Base-by-base conservation (phyloP, 306 rosid species). In the Pyrus bretschneideri region DNA sequence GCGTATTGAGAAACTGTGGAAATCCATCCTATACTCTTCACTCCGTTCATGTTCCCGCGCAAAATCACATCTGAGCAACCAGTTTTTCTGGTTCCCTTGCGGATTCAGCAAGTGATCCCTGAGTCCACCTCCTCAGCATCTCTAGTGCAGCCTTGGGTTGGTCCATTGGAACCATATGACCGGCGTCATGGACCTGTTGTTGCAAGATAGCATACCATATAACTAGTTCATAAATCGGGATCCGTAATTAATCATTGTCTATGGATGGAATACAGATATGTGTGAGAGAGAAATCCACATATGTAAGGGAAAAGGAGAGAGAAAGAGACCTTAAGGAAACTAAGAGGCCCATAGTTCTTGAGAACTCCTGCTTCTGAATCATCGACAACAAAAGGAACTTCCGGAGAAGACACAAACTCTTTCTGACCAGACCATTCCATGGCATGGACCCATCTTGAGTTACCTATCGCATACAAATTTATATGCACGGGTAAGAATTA, bases 91-190 rank as follows among this genome's bases (percentile, higher is more conserved):
- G 38, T 49, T 84, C 82, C 51, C 66, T 73, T 54, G 71, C 83
- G 42, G 81, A 70, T 65, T 81, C 81, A 25, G 88, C 81, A 73
- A 95, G 96, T 58, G 83, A 75, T 52, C 98, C 97, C 72, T 35
- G 86, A 72, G 91, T 95, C 99, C 97, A 95, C 84, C 84, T 88
- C 78, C 78, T 87, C 91, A 95, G 83, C 99, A 95, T 95, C 91
- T 87, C 96, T 45, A 95, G 68, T 21, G 99, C 72, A 77, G 99
- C 97, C 90, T 89, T 87, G 19, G 99, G 99, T 80, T 95, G 99
- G 81, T 95, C 99, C 99, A 95, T 95, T 4, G 99, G 99, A 76
- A 95, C 99, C 99, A 95, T 89, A 86, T 95, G 99, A 76, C 99
- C 99, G 12, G 99, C 97, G 62, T 95, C 88, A 55, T 86, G 97